Conservation (phyloP, 331 rosid genomes). For the Saraca asoca region DNA sequence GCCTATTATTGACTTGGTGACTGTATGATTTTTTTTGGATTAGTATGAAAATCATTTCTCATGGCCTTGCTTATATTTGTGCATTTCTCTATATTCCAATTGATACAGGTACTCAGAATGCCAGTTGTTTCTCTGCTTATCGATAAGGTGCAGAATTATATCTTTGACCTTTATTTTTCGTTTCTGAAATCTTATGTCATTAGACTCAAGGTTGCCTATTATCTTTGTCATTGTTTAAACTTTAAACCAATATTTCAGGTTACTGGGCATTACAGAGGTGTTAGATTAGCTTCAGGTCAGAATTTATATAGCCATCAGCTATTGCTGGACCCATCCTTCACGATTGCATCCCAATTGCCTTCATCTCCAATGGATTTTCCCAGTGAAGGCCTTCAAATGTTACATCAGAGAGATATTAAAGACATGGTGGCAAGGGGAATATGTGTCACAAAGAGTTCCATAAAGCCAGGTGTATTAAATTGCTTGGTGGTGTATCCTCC, state of each 20-base stretch:
- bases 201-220: conserved; percentile 5
- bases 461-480: conserved; percentile 61
- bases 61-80: conserved; percentile 20
- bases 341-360: conserved; percentile 39
- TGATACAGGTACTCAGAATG: conserved; percentile 84
- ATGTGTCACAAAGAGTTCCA: conserved; percentile 70
- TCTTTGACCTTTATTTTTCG: conserved; percentile 22
- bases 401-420: conserved; percentile 50
- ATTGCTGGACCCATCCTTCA: conserved; percentile 74
- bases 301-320: conserved; percentile 68
- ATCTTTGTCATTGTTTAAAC: conserved; percentile 34
- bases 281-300: conserved; percentile 88
- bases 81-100: conserved; percentile 1
- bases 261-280: conserved; percentile 70
- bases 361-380: conserved; percentile 43
- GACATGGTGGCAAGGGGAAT: conserved; percentile 86
- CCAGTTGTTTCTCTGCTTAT: conserved; percentile 69
- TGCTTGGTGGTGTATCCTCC: conserved; percentile 82
- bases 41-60: conserved; percentile 20
- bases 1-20: conserved; percentile 1
- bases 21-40: conserved; percentile 18
- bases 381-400: conserved; percentile 44
- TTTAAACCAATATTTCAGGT: conserved; percentile 51
- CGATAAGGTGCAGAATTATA: conserved; percentile 61
- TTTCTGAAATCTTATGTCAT: no score